These are phyloP conservation scores for Geosmithia flava DNA, from an alignment of 2,329 filamentous ascomycete species.

Conservation along the genomic window DNA sequence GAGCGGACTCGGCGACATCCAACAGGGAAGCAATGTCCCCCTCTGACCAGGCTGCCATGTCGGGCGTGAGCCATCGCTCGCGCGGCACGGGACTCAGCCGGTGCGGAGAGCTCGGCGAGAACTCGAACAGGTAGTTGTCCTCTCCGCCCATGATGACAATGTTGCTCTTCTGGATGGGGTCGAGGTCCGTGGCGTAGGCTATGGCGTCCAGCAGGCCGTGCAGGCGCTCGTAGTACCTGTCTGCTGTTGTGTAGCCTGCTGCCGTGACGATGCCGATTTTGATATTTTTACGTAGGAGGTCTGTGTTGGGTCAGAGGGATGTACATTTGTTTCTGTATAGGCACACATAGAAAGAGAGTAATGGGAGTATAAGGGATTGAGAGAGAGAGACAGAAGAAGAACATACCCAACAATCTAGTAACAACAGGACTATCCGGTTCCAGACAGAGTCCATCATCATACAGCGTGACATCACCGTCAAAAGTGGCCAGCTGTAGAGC, in stretches of 20 bases:
- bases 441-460: slow-evolving; percentile 77
- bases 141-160: slow-evolving; percentile 92
- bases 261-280: slow-evolving; percentile 94
- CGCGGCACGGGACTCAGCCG: slow-evolving; percentile 57
- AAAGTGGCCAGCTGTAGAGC: slow-evolving; percentile 82
- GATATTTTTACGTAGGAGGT: slow-evolving; percentile 65
- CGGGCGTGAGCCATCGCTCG: slow-evolving; percentile 60
- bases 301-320: slow-evolving; percentile 14
- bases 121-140: slow-evolving; percentile 88
- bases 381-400: not conserved
- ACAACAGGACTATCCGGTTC: slow-evolving; percentile 69
- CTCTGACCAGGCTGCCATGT: slow-evolving; percentile 69
- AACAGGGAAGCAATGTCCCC: slow-evolving; percentile 68
- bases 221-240: slow-evolving; percentile 76
- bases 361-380: not conserved
- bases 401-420: slow-evolving; percentile 37
- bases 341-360: not conserved
- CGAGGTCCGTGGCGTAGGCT: slow-evolving; percentile 42
- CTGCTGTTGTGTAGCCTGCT: slow-evolving; percentile 82
- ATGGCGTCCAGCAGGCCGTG: slow-evolving; percentile 79
- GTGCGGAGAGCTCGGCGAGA: slow-evolving; percentile 49
- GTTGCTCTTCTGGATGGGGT: slow-evolving; percentile 57
- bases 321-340: not conserved
- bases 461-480: slow-evolving; percentile 94
- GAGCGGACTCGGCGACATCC: slow-evolving; percentile 74